Evolutionary conservation across 495 filamentous ascomycete genomes (phyloP), one percentile per base, ranked within the genome.

Genomic region (Aspergillus biplanus): DNA sequence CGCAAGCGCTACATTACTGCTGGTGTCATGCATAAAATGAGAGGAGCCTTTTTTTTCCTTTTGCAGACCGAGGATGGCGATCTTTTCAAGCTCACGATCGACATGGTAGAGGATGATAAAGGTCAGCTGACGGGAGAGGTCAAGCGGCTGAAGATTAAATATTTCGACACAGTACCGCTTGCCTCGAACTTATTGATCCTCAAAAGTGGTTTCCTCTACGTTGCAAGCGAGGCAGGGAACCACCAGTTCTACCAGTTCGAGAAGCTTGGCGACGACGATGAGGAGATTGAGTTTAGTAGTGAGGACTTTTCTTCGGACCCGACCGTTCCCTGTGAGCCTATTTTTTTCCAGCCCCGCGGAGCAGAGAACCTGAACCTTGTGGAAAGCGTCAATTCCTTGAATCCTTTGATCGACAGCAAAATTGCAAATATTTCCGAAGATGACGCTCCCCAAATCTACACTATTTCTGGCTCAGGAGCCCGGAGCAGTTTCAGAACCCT

Each of bases 201-300:
- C 64, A 97, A 97, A 75, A 97, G 93, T 64, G 96, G 95, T 11
- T 98, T 97, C 74, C 82, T 98, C 34, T 99, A 93, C 71, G 90
- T 94, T 42, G 95, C 93, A 13, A 90, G 90, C 71, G 94, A 98
- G 75, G 89, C 89, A 52, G 96, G 96, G 15, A 93, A 97, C 64
- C 92, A 96, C 70, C 88, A 93, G 65, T 93, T 99, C 62, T 98
- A 98, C 73, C 93, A 97, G 74, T 97, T 99, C 65, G 92, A 97
- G 71, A 96, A 97, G 71, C 86, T 99, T 16, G 95, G 93, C n/a
- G 95, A 99, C 65, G 93, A 97, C 68, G 90, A 94, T 65, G 89
- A 96, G 18, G 93, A 97, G 72, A 82, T 84, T 4, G 91, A 93
- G 69, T 96, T 90, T 68, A 86, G 80, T 49, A 97, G 93, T 72